Base-by-base conservation (phyloP, 495 filamentous ascomycete species). In the Pyronema omphalodes region DNA sequence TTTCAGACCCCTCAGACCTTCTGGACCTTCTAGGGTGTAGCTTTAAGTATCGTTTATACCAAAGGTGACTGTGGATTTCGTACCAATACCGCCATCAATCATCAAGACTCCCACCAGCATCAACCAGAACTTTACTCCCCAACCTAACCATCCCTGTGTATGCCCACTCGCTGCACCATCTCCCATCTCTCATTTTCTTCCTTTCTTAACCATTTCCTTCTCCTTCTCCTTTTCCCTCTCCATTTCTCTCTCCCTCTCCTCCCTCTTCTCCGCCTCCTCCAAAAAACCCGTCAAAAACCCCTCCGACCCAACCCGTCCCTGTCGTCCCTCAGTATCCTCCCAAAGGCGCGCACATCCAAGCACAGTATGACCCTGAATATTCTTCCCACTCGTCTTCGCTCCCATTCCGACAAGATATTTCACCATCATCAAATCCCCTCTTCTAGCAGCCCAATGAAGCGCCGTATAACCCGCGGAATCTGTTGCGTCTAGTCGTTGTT, bases 361-460 rank as follows among this genome's bases (percentile, higher is more conserved):
- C 3, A 9, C 17, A 9, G 1, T 23, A n/a, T 19, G 14, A 3
- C 44, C 44, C 2, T n/a, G n/a, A 47, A 2, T 1, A 47, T 14
- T 47, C 12, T 9, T 23, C 44, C 9, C 9, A 14, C 7, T 19
- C 12, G 17, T 7, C 3, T 7, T 23, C 18, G 17, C 44, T n/a
- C 44, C 44, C 9, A 14, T 19, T 1, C 23, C 44, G 3, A 47
- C 9, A 9, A 47, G 18, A 9, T 15, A 23, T 23, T 19, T n/a
- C 44, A 47, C 44, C 11, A 19, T 9, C 44, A 15, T 19, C 12
- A 23, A 9, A 47, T 47, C 44, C 44, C 44, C 44, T n/a, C 44
- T n/a, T 19, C 44, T 47, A 9, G 44, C 44, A 19, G 44, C 44
- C 44, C 44, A 47, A 47, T 47, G 44, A n/a, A 47, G 44, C 44